Evolutionary conservation across 2,329 filamentous ascomycete species (phyloP), one percentile per base, ranked within the genome.

Genomic region (Pleurostoma richardsiae): DNA sequence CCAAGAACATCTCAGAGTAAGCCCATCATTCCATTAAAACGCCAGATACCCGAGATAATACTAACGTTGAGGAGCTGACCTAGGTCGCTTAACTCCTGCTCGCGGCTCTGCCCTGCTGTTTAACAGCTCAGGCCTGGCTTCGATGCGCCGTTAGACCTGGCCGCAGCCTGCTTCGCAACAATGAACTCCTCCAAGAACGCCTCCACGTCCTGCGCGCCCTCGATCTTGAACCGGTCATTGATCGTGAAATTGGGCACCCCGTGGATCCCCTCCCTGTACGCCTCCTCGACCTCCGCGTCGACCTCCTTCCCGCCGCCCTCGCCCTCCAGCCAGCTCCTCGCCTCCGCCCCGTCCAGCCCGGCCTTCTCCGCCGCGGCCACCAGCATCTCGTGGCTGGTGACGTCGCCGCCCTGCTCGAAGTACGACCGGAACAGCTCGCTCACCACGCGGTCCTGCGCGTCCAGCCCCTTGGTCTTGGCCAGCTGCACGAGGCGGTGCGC

Each of bases 201-300:
- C 41, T 73, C 70, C 3, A 83, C 74, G 49, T 90, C 86, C 66
- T 90, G 83, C 1, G 87, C 88, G 2, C 88, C 88, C 29, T 82
- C 76, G 30, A 92, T 64, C 54, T 83, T 77, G 63, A 82, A 85
- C 54, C 70, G 72, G 2, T 73, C 83, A 57, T 91, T 85, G 52
- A 94, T 77, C 10, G 81, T 81, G 61, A 89, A 91, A 61, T 87
- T 80, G 5, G 88, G 88, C 51, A 94, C 88, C 1, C 86, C 86
- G 45, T 67, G 74, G 38, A 91, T 58, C 7, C 68, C 68, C 57
- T 76, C 71, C 6, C 60, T 62, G 54, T 74, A 73, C 38, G 80
- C 76, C 53, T 73, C 66, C 29, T 66, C 58, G 5, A 80, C 80
- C 57, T 83, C 77, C 38, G 55, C 55, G 59, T 84, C 80, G 28